phyloP scores from a whole-genome alignment of 1,139 yeast genomes.

The Taiozyma onychis region DNA sequence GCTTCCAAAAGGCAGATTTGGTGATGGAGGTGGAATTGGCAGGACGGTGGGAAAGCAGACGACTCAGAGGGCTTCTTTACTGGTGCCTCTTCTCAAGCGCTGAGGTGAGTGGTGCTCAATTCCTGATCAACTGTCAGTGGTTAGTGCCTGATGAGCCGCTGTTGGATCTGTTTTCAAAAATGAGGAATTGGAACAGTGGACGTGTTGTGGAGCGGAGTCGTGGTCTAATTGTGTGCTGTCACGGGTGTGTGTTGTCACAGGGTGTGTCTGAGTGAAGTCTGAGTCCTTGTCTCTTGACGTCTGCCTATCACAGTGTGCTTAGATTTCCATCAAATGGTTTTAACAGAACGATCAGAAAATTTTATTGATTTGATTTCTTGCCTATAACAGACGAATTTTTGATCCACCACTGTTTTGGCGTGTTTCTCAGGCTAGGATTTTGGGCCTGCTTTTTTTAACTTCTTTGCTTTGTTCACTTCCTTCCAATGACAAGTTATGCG shows the following conservation, averaged over 20 bases:
- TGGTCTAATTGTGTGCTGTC: not conserved
- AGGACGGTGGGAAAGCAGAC: not conserved
- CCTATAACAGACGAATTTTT: not conserved
- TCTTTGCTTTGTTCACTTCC: not conserved
- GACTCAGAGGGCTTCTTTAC: not conserved
- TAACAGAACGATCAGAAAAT: not conserved
- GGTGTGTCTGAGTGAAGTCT: not conserved
- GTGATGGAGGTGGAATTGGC: not conserved
- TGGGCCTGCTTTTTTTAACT: not conserved
- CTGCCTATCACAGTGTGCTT: not conserved
- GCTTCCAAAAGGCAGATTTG: not conserved
- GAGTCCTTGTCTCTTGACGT: not conserved
- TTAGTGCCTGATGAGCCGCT: not conserved
- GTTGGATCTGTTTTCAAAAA: not conserved
- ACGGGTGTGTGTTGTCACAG: not conserved
- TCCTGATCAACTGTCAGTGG: not conserved
- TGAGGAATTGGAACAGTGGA: not conserved
- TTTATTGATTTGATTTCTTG: not conserved
- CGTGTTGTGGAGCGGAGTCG: not conserved
- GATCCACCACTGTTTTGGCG: not conserved
- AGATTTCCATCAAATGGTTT: not conserved
- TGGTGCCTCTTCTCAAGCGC: not conserved
- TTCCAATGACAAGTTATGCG: not conserved
- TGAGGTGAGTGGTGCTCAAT: not conserved
- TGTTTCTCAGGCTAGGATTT: not conserved